These are phyloP conservation scores for Suillus tomentosus DNA, from an alignment of 768 basidiomycete species.

Conservation along the genomic window DNA sequence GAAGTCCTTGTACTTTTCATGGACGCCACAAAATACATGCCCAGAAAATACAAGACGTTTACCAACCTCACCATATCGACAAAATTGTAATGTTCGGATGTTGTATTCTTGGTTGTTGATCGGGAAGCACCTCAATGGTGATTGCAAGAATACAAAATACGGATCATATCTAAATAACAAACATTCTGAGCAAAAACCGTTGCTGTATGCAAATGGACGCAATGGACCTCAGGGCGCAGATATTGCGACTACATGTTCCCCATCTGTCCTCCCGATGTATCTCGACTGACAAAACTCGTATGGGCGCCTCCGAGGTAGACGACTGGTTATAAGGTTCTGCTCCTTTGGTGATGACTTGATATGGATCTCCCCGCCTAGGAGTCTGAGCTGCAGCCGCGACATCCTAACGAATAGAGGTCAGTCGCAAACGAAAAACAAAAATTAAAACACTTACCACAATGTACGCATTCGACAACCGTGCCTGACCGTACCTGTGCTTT, in stretches of 20 bases:
- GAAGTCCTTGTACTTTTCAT: constrained; percentile 25
- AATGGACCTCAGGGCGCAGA: constrained; percentile 5
- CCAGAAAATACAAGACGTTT: constrained; percentile 2
- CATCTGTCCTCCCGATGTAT: constrained; percentile 53
- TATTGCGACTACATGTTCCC: constrained; percentile 28
- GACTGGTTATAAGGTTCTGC: too few species aligned
- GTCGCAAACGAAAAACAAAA: constrained; percentile 9
- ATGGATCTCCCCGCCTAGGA: constrained; percentile 43
- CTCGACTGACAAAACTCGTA: constrained; percentile 47
- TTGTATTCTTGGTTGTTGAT: background rate
- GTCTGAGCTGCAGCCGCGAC: constrained; percentile 90
- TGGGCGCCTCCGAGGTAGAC: background rate
- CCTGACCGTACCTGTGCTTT: constrained; percentile 90
- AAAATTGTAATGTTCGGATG: background rate
- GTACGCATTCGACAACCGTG: constrained; percentile 93
- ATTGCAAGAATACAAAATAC: background rate
- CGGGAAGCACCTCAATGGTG: background rate
- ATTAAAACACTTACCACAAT: constrained; percentile 74
- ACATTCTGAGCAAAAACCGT: constrained; percentile 2
- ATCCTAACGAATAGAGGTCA: constrained; percentile 51
- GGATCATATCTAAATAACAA: constrained; percentile 6
- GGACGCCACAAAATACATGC: background rate
- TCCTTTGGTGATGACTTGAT: background rate
- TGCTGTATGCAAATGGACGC: background rate
- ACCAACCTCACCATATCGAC: constrained; percentile 1